Evolutionary conservation across 78 protist genomes (phyloP), one percentile per base, ranked within the genome.

Genomic region (Capsaspora owczarzaki): DNA sequence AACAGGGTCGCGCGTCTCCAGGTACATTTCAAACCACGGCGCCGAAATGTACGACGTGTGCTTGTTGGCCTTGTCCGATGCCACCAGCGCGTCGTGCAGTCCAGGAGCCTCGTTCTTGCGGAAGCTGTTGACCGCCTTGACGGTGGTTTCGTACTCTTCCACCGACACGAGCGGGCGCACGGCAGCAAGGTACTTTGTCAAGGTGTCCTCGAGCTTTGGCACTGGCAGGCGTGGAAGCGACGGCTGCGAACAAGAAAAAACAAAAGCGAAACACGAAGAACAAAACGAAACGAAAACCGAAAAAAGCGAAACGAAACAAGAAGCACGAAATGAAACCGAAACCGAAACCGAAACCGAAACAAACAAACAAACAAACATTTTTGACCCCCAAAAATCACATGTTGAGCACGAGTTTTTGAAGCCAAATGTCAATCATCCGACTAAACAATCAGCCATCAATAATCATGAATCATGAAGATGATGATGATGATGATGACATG

Each of bases 21-120:
- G 80, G 76, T 83, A 83, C 86, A 74, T 76, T 80, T 74, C 74
- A 33, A 70, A 44, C 85, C 85, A 81, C 46, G 51, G 47, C 22
- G 20, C 43, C 27, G 61, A 12, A 16, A 81, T 35, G 71, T 72
- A 81, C 49, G 70, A 49, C n/a, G 84, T 80, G 69, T 49, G 22
- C 44, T 70, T 68, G 78, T 70, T 70, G 35, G 16, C 16, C 35
- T 5, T 4, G 33, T 42, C 61, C 40, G 3, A 1, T 20, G 2
- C 82, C 6, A 23, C 74, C 40, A 79, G 82, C 75, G 12, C 49
- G 56, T n/a, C 61, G 42, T 79, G 82, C 60, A 79, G 74, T 10
- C 23, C 19, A 2, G 72, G 53, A 29, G 75, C 82, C 27, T 38
- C 75, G 16, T 29, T 25, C 38, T 53, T 40, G 43, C 72, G 76